Evolutionary conservation across 2,329 filamentous ascomycete species (phyloP), one percentile per base, ranked within the genome.

Genomic region (Sclerotinia glacialis): DNA sequence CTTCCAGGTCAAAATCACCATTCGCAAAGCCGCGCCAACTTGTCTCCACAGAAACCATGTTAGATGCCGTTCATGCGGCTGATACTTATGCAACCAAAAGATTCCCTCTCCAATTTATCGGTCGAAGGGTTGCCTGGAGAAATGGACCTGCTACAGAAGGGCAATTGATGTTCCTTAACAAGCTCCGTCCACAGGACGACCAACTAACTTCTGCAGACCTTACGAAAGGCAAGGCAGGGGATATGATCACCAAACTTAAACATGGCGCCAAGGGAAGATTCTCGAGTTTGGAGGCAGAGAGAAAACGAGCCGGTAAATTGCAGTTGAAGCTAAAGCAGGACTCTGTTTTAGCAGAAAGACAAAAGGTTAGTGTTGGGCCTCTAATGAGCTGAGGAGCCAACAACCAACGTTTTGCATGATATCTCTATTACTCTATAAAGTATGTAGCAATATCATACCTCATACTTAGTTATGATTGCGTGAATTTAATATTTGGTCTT

Each of bases 231-330:
- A 87, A 86, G 75, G 93, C 93, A 5, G 84, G 84, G 5, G 93
- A 97, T 76, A 93, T 96, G 89, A 96, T 98, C 70, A 96, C 92
- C 9, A 96, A 96, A 78, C 76, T 97, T 69, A 94, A 89, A 77
- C 90, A 95, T 75, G 94, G 94, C 0, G 92, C 91, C 0, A 85
- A 81, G 77, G 90, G 78, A 69, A 86, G 79, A 79, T 92, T 84
- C 75, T 80, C 81, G 34, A 81, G 74, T 44, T 78, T 85, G 67
- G 81, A 83, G 73, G 80, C 79, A 0, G 79, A 82, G 64, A 86
- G 83, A 75, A 83, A 81, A 53, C 83, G 82, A 62, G 78, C 76
- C 46, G 77, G 80, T 60, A 81, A 74, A 68, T 75, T 79, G 47
- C 72, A 67, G 31, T 71, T 77, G 3, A 75, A 77, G 31, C 67